These are phyloP conservation scores for Blumeria hordei DNA, from an alignment of 2,329 filamentous ascomycete genomes.

Conservation along the genomic window DNA sequence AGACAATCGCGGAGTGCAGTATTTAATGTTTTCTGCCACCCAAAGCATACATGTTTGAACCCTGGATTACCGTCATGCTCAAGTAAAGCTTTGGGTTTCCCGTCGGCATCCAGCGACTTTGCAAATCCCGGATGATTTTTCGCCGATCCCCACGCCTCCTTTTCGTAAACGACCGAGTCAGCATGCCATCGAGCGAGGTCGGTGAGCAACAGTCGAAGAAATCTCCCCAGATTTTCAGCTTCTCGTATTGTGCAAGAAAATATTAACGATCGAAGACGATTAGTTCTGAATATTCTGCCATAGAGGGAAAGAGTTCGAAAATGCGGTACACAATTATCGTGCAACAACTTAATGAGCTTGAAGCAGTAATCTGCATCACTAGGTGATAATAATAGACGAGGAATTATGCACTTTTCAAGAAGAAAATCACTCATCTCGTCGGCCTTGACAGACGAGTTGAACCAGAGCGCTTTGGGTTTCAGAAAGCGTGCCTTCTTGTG, in stretches of 20 bases:
- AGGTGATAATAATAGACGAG: conserved; percentile 60
- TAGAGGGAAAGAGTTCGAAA: conserved; percentile 73
- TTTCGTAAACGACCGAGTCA: conserved; percentile 52
- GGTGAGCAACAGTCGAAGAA: conserved; percentile 58
- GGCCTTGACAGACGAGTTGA: conserved; percentile 37
- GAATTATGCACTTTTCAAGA: conserved; percentile 80
- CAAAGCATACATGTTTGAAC: conserved; percentile 65
- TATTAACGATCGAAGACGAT: conserved; percentile 57
- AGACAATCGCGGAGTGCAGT: conserved; percentile 63
- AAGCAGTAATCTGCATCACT: conserved; percentile 78
- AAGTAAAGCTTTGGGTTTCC: conserved; percentile 45
- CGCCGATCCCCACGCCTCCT: conserved; percentile 47
- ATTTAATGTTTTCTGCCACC: conserved; percentile 72
- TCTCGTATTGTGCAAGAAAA: conserved; percentile 80
- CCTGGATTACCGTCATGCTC: conserved; percentile 66
- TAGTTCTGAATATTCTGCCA: conserved; percentile 62
- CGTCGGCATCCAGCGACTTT: conserved; percentile 42
- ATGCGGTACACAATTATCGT: conserved; percentile 59
- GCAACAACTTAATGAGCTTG: conserved; percentile 66
- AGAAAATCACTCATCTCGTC: conserved; percentile 50
- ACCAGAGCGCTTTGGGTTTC: conserved; percentile 59
- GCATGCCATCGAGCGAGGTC: conserved; percentile 71
- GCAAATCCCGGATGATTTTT: conserved; percentile 58
- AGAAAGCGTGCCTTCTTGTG: conserved; percentile 45
- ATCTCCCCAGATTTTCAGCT: conserved; percentile 78